Base-by-base conservation (phyloP, 2,329 filamentous ascomycete species). In the Thielaviopsis ethacetica region DNA sequence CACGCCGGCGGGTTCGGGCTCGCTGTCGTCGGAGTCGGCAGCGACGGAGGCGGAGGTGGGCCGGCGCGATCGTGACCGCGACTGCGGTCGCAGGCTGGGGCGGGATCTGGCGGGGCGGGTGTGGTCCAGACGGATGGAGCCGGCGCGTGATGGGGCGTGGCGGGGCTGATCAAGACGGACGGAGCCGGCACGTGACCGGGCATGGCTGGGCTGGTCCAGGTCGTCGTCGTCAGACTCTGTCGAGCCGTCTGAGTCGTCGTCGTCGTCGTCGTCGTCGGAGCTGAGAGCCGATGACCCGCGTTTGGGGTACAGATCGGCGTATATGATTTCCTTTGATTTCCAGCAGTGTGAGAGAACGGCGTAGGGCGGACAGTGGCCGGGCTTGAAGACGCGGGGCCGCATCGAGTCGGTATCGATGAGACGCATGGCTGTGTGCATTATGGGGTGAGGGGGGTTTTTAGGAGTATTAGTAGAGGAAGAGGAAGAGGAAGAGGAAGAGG, bases 351-450 rank as follows among this genome's bases (percentile, higher is more conserved):
- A 62, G 15, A 62, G 21, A 4, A 55, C 55, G 54, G 54, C 60
- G 47, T 62, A 62, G 12, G 54, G 60, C 1, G 60, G 60, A 26
- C 57, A 26, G 2, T 38, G 49, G 27, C 44, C 44, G 7, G 53
- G 52, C 5, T 56, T 51, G 52, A 62, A 62, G n/a, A 59, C 57
- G 13, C 58, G 60, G 12, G 57, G 54, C 41, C 57, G 47, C 27
- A 62, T 41, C n/a, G 53, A 57, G 24, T 57, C 57, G 2, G 60
- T 57, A 55, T 56, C 53, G 22, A 62, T 34, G 9, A 62, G 60
- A 57, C 52, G 60, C 60, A 62, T 62, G 30, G 30, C 10, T 24
- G 24, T 57, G 47, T 34, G n/a, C 15, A 50, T 5, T 5, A 15
- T 50, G 47, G 17, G 19, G 5, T 5, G 47, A 21, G 15, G 47